Base-by-base conservation (phyloP, 305 asterid genomes). In the Fraxinus dipetala region DNA sequence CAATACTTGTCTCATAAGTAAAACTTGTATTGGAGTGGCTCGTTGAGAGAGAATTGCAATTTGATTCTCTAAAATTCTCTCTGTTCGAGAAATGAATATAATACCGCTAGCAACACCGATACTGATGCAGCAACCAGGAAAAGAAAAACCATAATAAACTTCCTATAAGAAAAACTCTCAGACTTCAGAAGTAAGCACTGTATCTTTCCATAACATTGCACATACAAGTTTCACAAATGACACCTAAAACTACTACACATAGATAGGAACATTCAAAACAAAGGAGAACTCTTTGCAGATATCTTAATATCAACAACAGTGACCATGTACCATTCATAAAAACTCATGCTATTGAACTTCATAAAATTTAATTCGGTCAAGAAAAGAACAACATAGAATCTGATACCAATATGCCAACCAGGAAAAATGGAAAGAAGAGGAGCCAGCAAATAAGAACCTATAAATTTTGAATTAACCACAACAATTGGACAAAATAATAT, bases 11-110 rank as follows among this genome's bases (percentile, higher is more conserved):
- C 74, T 14, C 54, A 24, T 48, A 35, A 70, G 67, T 65, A 70
- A 80, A 65, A 35, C n/a, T 22, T 34, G 43, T 54, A 81, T 22
- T 36, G 18, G 8, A 65, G 26, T 63, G 72, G 72, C 34, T 10
- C n/a, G 5, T 9, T 14, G 6, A 26, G 72, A 22, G 70, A 26
- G 72, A 28, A 28, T 24, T 28, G 36, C 18, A 38, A 63, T 72
- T 61, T 61, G 32, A 61, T 22, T 61, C 70, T 22, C 8, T 61
- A 61, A 61, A 51, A 36, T 73, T 65, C 22, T 36, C 28, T 14
- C 35, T 70, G 78, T 14, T 38, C 61, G 75, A 61, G 76, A 61
- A 72, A 80, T 20, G n/a, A 65, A 32, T 74, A 72, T 43, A 65
- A 63, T 63, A 63, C 40, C 10, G 8, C 36, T 13, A 48, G 73